Evolutionary conservation across 2,329 filamentous ascomycete species (phyloP), one percentile per base, ranked within the genome.

Genomic region (Cladophialophora bantiana): DNA sequence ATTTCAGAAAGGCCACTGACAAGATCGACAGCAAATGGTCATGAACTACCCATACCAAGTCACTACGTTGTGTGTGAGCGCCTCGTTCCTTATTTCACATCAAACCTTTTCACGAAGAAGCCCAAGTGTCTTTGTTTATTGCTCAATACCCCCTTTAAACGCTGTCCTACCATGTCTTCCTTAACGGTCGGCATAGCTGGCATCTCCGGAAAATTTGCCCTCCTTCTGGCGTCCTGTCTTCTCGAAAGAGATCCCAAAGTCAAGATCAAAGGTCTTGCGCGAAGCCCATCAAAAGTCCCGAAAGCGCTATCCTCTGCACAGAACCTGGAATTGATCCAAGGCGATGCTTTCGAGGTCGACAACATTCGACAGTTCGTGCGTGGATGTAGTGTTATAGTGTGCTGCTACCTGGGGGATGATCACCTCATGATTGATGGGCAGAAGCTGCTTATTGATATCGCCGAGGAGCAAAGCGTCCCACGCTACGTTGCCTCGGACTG

Each of bases 401-500:
- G 79, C 73, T 77, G 75, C 65, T 82, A 82, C 63, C 73, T 81
- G 0, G 80, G 79, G 15, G 74, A 77, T 60, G 62, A 76, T 18
- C 68, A 74, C 7, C 67, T 82, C 42, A 82, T 82, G 81, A 63
- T 77, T 1, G 74, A 79, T 1, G 80, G 80, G 0, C 80, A 82
- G 64, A 81, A 80, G 59, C 50, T 73, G 0, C 75, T 83, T 5
- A 77, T 83, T 38, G 80, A 82, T 64, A 76, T 77, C 1, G 80
- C 78, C 64, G 76, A 77, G 1, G 72, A 64, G 1, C 74, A 73
- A 2, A 68, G 71, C 0, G 78, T 81, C 6, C 68, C 75, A 18
- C 74, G 80, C 1, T 82, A 81, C 66, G 70, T 82, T 7, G 78
- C 80, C 2, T 77, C 77, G 40, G 80, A 82, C 71, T 83, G 74